Base-by-base conservation (phyloP, 1,284 basidiomycete genomes). In the Rhizopogon parksii region DNA sequence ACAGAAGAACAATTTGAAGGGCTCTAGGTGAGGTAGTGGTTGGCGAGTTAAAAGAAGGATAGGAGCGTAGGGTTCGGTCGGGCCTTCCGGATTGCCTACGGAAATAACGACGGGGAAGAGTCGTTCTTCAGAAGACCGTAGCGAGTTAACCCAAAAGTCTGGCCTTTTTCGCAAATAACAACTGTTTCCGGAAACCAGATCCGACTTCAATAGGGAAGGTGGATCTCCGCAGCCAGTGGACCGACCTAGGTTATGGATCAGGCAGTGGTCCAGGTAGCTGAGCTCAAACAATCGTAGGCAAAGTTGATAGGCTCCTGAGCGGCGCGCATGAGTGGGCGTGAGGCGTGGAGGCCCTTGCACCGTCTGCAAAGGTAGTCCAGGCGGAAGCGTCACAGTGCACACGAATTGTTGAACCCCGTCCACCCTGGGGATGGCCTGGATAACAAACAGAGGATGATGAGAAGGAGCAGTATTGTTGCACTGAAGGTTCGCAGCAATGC, bases 11-110 rank as follows among this genome's bases (percentile, higher is more conserved):
- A 90, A 62, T 30, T 73, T 71, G 65, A 88, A 80, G 27, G 62
- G 58, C 1, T 72, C 60, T 12, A 89, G 60, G 15, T 68, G 59
- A 2, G 87, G 85, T 4, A 90, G 68, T 15, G 85, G 82, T 24
- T 75, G 71, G 32, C 80, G 74, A 6, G 85, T 85, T 36, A 91
- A 68, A 36, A 91, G 60, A 14, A 82, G 59, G 50, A 91, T 68
- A 2, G 86, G 83, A 11, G 74, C 73, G 55, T 80, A 75, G 21
- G 63, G 54, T 42, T 69, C 65, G 25, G 56, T 52, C 12, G 54
- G 57, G 21, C 63, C 69, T 11, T 64, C 62, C 6, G 42, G 42
- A 32, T 34, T 45, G 27, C 42, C 42, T 7, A 75, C 61, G 8
- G 64, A 70, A 40, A 86, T 63, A 39, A 87, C 64, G 12, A 75